phyloP scores from a whole-genome alignment of 768 basidiomycete genomes.

The Filobasidium wieringae region DNA sequence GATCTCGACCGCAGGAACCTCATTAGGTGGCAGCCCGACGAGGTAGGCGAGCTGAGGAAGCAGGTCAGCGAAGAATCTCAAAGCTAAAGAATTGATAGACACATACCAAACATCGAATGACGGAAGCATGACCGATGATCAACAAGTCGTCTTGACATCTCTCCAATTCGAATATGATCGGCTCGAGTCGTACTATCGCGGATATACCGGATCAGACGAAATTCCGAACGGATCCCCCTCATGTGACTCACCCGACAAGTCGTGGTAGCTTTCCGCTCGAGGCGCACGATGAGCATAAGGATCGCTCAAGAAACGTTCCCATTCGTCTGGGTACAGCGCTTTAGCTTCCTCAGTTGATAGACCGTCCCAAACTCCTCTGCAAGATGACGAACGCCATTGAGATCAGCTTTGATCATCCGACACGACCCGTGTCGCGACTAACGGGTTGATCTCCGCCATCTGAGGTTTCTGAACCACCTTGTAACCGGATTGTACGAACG shows the following conservation, averaged over 20 bases:
- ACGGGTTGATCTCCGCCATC: conserved; percentile 97
- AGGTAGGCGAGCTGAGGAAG: conserved; percentile 50
- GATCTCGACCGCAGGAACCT: conserved; percentile 95
- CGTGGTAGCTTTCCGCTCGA: conserved; percentile 93
- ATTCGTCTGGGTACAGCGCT: conserved; percentile 84
- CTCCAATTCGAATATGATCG: conserved; percentile 83
- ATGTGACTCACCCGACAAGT: conserved; percentile 43
- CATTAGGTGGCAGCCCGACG: conserved; percentile 75
- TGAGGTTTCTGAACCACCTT: conserved; percentile 83
- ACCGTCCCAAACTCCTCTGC: conserved; percentile 70
- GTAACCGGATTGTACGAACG: conserved; percentile 56
- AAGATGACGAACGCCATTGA: neutral
- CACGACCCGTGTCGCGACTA: conserved; percentile 39
- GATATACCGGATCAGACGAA: neutral
- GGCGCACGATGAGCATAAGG: conserved; percentile 87
- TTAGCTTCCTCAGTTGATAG: conserved; percentile 78
- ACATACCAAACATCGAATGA: conserved; percentile 72
- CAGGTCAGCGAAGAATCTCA: neutral
- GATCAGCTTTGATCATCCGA: neutral
- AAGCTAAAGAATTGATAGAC: neutral
- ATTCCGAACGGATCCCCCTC: neutral
- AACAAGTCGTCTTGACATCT: conserved; percentile 85
- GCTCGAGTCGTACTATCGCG: conserved; percentile 76
- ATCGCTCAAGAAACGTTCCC: conserved; percentile 81
- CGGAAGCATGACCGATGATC: conserved; percentile 93